Evolutionary conservation across 1,139 yeast genomes (phyloP).

Genomic region (Hyphopichia pseudoburtonii): DNA sequence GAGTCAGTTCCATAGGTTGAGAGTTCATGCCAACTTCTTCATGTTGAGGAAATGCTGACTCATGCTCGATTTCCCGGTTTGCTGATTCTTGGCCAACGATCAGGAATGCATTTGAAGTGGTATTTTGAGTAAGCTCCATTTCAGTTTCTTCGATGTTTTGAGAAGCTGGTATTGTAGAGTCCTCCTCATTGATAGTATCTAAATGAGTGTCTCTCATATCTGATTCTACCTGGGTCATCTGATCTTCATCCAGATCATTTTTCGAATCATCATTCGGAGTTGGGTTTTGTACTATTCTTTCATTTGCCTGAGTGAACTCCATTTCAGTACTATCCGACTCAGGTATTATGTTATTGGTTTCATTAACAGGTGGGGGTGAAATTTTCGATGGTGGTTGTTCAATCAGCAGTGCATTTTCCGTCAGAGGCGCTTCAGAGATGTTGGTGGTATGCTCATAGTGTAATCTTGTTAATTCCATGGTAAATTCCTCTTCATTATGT

Average conservation of each 20-base stretch:
- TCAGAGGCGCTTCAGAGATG: neutral
- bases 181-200: constrained; percentile 2
- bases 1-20: constrained; percentile 15
- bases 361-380: no score
- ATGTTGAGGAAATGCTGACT: neutral
- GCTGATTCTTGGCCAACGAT: no score
- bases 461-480: constrained; percentile 14
- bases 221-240: no score
- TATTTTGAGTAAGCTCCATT: constrained; percentile 6
- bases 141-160: constrained; percentile 5
- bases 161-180: neutral
- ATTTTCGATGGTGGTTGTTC: no score
- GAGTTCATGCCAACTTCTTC: constrained; percentile 1
- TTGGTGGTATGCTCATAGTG: neutral
- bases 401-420: constrained; percentile 3
- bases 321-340: constrained; percentile 4
- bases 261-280: neutral
- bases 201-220: constrained; percentile 5
- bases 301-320: constrained; percentile 12
- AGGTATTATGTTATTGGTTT: no score
- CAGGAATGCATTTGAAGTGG: no score
- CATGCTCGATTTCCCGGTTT: neutral
- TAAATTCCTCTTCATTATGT: constrained; percentile 9
- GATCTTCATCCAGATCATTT: no score
- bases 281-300: constrained; percentile 1